A percentile compares a stretch with the other conserved stretches of the same genome.
phyloP scores from a whole-genome alignment of 23 red algal species.

The Gracilaria domingensis region DNA sequence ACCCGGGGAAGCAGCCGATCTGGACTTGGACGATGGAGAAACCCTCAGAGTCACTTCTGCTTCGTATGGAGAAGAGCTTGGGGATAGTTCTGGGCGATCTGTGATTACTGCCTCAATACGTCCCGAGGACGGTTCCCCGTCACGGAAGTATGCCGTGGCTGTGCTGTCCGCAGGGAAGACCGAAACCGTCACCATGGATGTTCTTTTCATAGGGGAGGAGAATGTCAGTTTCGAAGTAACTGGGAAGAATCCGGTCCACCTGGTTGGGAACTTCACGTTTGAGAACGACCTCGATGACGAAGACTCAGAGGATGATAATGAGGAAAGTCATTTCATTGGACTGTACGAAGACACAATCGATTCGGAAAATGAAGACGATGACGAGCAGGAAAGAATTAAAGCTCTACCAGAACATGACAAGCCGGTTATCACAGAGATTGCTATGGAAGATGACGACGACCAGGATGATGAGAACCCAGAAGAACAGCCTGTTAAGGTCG shows the following conservation, averaged over 20 bases:
- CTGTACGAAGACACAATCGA: constrained; percentile 50
- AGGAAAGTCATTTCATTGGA: constrained; percentile 43
- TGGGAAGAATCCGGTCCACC: constrained; percentile 71
- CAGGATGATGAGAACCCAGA: neutral
- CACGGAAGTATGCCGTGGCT: constrained; percentile 43
- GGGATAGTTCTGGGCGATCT: constrained; percentile 55
- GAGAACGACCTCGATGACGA: constrained; percentile 55
- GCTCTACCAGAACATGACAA: neutral
- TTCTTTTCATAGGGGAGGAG: constrained; percentile 60
- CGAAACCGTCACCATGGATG: constrained; percentile 60
- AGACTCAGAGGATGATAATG: constrained; percentile 54
- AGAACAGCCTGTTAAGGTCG: neutral
- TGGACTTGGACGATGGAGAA: constrained; percentile 73
- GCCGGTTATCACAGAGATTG: constrained; percentile 67
- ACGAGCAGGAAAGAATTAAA: neutral
- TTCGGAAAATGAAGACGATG: constrained; percentile 59
- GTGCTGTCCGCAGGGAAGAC: constrained; percentile 63
- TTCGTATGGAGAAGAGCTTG: constrained; percentile 66
- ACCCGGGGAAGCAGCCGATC: constrained; percentile 61
- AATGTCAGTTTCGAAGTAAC: constrained; percentile 62
- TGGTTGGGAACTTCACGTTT: constrained; percentile 68
- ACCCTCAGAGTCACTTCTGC: constrained; percentile 62
- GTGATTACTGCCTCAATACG: constrained; percentile 62
- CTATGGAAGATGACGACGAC: constrained; percentile 48
- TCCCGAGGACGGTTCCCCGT: constrained; percentile 21